phyloP scores from a whole-genome alignment of 116 monocot species.

The Iris pallida region DNA sequence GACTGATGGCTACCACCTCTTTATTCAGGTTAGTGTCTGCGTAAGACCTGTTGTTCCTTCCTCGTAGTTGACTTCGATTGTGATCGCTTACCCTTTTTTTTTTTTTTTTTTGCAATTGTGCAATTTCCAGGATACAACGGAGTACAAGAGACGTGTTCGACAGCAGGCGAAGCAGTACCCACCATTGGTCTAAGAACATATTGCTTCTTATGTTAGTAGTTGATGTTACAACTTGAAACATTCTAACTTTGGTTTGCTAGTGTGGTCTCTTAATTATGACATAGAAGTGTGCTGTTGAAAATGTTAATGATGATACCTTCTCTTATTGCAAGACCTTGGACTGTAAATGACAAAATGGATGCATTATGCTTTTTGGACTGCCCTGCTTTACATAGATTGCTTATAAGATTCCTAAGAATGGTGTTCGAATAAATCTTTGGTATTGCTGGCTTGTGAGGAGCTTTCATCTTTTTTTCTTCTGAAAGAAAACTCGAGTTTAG shows the following conservation, averaged over 20 bases:
- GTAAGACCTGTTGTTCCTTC: not conserved
- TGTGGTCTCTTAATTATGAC: not conserved
- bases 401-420: too few relatives aligned
- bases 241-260: not conserved
- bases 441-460: too few relatives aligned
- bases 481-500: too few relatives aligned
- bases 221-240: not conserved
- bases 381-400: too few relatives aligned
- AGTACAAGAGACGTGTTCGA: constrained; percentile 49
- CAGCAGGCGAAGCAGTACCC: constrained; percentile 60
- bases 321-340: too few relatives aligned
- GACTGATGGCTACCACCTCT: constrained; percentile 63
- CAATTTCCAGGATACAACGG: constrained; percentile 35
- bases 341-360: too few relatives aligned
- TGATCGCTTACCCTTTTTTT: not conserved
- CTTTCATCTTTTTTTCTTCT: too few relatives aligned
- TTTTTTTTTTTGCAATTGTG: not conserved
- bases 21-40: constrained; percentile 35
- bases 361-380: too few relatives aligned
- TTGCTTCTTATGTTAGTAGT: not conserved
- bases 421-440: too few relatives aligned
- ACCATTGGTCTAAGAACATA: constrained; percentile 19
- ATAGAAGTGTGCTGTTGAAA: not conserved
- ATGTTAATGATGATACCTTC: too few relatives aligned
- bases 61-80: not conserved